phyloP scores from a whole-genome alignment of 768 basidiomycete genomes.

The Phaeotremella fagi region DNA sequence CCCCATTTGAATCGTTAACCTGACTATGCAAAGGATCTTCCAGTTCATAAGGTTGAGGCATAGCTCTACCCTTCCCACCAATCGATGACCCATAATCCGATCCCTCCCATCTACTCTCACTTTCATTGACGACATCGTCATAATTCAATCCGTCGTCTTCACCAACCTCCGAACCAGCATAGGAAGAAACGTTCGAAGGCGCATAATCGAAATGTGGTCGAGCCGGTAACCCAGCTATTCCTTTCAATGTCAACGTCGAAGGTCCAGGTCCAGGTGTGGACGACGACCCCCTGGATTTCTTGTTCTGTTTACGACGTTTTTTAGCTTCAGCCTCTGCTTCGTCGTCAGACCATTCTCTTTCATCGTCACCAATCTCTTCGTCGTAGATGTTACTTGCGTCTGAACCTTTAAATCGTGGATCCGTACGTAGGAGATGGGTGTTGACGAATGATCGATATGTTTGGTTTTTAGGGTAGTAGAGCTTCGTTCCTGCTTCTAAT shows the following conservation, averaged over 20 bases:
- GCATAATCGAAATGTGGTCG: constrained; percentile 44
- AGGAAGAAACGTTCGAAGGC: constrained; percentile 5
- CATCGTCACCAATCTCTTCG: constrained; percentile 85
- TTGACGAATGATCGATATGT: constrained; percentile 72
- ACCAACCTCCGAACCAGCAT: constrained; percentile 27
- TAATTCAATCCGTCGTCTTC: constrained; percentile 8
- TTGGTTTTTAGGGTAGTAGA: constrained; percentile 75
- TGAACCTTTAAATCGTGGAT: constrained; percentile 65
- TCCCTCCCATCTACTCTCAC: constrained; percentile 8
- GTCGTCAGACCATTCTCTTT: constrained; percentile 92
- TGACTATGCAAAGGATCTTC: constrained; percentile 10
- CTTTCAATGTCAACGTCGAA: neutral
- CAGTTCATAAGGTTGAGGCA: constrained; percentile 37
- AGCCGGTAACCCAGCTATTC: constrained; percentile 18
- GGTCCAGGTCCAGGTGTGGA: neutral
- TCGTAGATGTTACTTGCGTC: constrained; percentile 93
- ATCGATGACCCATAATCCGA: constrained; percentile 25
- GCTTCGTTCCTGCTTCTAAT: constrained; percentile 49
- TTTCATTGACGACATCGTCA: constrained; percentile 5
- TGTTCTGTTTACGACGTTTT: constrained; percentile 53
- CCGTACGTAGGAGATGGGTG: constrained; percentile 59
- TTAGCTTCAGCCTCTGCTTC: constrained; percentile 77
- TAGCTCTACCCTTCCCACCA: constrained; percentile 21
- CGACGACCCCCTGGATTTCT: neutral
- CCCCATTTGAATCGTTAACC: constrained; percentile 13